Base-by-base conservation (phyloP, 2,329 filamentous ascomycete genomes). In the Fusarium hainanense region DNA sequence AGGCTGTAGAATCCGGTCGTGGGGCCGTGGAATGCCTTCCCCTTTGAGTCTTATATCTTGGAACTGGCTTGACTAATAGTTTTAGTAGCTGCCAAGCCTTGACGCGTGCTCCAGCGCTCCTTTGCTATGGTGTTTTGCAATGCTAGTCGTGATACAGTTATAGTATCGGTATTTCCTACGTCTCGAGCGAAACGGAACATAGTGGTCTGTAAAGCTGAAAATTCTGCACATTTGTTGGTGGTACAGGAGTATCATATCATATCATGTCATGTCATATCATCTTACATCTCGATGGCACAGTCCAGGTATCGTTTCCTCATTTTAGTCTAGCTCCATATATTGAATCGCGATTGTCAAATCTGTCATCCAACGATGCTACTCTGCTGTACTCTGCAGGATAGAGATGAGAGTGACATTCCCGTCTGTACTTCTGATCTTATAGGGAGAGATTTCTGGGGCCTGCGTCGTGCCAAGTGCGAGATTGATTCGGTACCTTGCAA, bases 231-330 rank as follows among this genome's bases (percentile, higher is more conserved):
- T 50, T n/a, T 55, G 25, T 43, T 37, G 51, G 42, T 28, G 23
- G 23, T 28, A 52, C 23, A 42, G 41, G 27, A 52, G 25, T 52
- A 40, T 51, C 49, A 51, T 43, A 66, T 55, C 46, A 34, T 41
- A 41, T 66, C 67, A 69, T 30, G 25, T 51, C 48, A 51, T 42
- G 44, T 66, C 67, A 69, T 47, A 28, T 66, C 63, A 54, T 37
- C 28, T 30, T n/a, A 21, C 46, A 57, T 41, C 34, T 34, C 27
- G 27, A 7, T 47, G 32, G 23, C 37, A 42, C 10, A 27, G 28
- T 27, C 34, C 34, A 37, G 18, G 34, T 37, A 37, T 49, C 7
- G 40, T 37, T 27, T 27, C 21, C 30, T 30, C 40, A 41, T 34
- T 51, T 8, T 21, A 18, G 41, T 25, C 32, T 42, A 48, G 21